phyloP scores from a whole-genome alignment of 2,329 filamentous ascomycete genomes.

The Aspergillus carbonarius region DNA sequence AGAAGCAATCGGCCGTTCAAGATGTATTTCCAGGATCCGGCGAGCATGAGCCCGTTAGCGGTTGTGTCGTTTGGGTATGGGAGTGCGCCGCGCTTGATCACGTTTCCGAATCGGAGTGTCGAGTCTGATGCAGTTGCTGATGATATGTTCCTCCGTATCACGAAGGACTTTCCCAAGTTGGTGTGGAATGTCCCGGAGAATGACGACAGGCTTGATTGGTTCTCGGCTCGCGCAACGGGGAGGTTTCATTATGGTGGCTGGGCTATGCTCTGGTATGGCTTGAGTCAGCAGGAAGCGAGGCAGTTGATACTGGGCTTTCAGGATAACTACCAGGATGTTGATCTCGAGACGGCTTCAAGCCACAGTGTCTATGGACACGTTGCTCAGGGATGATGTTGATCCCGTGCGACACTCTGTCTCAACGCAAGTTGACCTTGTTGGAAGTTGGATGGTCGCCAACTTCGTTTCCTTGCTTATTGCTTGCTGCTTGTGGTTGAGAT shows the following conservation, averaged over 20 bases:
- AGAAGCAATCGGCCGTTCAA: conserved; percentile 75
- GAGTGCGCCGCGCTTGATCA: conserved; percentile 76
- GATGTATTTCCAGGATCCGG: conserved; percentile 82
- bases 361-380: too few relatives aligned
- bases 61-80: conserved; percentile 70
- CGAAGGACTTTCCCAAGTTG: conserved; percentile 87
- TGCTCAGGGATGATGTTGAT: neutral
- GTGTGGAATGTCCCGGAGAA: conserved; percentile 94
- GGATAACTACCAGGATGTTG: conserved; percentile 34
- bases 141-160: conserved; percentile 89
- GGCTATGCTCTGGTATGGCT: conserved; percentile 94
- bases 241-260: conserved; percentile 81
- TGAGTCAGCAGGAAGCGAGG: conserved; percentile 75
- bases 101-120: conserved; percentile 88
- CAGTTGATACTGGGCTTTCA: conserved; percentile 83
- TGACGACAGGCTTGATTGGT: conserved; percentile 96
- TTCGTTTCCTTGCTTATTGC: too few relatives aligned
- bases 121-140: conserved; percentile 78
- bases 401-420: too few relatives aligned
- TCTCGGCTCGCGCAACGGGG: conserved; percentile 94
- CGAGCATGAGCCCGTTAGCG: conserved; percentile 79
- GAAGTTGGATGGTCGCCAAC: too few relatives aligned
- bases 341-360: too few relatives aligned
- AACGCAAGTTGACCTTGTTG: too few relatives aligned
- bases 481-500: too few relatives aligned